phyloP scores from a whole-genome alignment of 176 grass and related monocot genomes.

The Areca catechu region DNA sequence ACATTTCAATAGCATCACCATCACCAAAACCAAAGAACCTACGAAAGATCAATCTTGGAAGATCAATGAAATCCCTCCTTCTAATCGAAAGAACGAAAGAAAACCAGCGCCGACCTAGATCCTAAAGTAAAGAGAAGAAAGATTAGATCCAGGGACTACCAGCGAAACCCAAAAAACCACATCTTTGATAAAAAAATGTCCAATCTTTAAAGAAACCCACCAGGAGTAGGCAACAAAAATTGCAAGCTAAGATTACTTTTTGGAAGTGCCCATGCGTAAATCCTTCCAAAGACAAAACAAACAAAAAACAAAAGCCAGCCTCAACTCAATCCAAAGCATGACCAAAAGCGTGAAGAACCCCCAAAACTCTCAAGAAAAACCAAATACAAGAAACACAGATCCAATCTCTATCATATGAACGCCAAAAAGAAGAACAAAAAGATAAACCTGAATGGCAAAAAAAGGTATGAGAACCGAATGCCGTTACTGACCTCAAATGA shows the following conservation, averaged over 20 bases:
- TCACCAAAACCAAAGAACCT: not conserved
- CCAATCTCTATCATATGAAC: not conserved
- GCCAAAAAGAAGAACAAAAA: conserved; percentile 6
- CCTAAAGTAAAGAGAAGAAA: not conserved
- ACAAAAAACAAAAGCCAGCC: too few species aligned
- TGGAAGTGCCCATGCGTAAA: not conserved
- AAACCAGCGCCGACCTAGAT: not conserved
- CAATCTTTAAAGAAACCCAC: not conserved
- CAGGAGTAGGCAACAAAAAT: not conserved
- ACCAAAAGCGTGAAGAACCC: too few species aligned
- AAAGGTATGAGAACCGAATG: conserved; percentile 12
- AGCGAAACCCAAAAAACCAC: not conserved
- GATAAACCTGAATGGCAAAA: conserved; percentile 17
- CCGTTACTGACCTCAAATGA: conserved; percentile 27
- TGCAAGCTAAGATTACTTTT: not conserved
- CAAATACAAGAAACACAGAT: too few species aligned
- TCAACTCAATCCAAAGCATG: too few species aligned
- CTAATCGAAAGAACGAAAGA: not conserved
- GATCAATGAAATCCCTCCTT: not conserved
- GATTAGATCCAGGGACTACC: not conserved
- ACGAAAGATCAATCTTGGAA: not conserved
- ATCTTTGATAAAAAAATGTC: not conserved
- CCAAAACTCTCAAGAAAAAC: too few species aligned
- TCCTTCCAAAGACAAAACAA: too few species aligned
- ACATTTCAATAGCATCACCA: not conserved